These are phyloP conservation scores for Lactifluus rugatus DNA, from an alignment of 768 basidiomycete species.

Conservation along the genomic window DNA sequence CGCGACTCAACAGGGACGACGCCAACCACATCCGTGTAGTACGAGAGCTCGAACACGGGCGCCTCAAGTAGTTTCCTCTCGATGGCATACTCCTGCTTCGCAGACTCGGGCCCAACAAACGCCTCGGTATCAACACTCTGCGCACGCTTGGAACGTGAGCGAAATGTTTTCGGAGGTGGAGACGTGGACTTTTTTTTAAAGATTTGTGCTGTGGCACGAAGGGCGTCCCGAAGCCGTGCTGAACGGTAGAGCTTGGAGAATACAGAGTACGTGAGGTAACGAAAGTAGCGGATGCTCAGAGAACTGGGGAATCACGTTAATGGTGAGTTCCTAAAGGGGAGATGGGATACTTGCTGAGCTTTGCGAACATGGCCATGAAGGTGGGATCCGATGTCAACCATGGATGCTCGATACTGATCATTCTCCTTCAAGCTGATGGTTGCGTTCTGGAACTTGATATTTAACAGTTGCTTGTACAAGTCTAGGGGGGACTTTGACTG, in stretches of 20 bases:
- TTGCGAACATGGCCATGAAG: conserved; percentile 48
- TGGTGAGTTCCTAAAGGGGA: neutral
- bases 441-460: conserved; percentile 58
- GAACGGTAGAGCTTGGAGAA: conserved; percentile 18
- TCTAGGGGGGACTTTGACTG: conserved; percentile 79
- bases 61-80: conserved; percentile 77
- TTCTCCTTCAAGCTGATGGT: conserved; percentile 65
- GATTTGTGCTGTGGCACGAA: neutral
- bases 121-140: conserved; percentile 43
- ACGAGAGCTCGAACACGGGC: conserved; percentile 66
- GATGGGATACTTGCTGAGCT: conserved; percentile 23
- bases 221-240: conserved; percentile 2
- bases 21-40: conserved; percentile 81
- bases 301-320: conserved; percentile 11
- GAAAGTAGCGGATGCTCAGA: conserved; percentile 9
- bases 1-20: conserved; percentile 41
- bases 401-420: conserved; percentile 57
- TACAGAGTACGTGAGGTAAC: conserved; percentile 10
- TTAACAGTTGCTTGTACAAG: conserved; percentile 69
- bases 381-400: conserved; percentile 55
- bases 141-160: conserved; percentile 23
- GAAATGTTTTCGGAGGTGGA: conserved; percentile 3
- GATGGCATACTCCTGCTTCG: conserved; percentile 73
- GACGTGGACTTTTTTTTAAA: neutral
- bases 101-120: conserved; percentile 45